Evolutionary conservation across 140 eudicot species (phyloP).

Genomic region (Bidens hawaiensis): DNA sequence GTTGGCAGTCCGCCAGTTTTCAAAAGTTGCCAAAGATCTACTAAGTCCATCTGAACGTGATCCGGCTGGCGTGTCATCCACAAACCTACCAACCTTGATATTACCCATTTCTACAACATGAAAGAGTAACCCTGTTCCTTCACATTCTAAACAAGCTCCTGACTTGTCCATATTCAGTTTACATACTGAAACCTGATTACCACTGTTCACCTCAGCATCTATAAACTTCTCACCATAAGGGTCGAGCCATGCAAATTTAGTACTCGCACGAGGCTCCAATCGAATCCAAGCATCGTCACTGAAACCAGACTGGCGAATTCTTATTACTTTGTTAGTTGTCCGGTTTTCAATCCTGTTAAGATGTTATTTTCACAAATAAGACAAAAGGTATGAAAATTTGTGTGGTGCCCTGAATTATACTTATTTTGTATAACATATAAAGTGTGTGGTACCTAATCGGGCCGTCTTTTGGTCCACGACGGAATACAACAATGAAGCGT

Average conservation of each 20-base stretch:
- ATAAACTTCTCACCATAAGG: conserved; percentile 73
- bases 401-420: neutral
- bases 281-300: conserved; percentile 58
- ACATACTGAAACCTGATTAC: conserved; percentile 27
- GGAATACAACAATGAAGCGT: conserved; percentile 84
- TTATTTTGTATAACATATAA: neutral
- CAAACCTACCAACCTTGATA: conserved; percentile 68
- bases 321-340: conserved; percentile 47
- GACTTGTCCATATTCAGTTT: conserved; percentile 54
- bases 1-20: conserved; percentile 44
- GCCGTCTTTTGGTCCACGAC: conserved; percentile 68
- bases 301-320: conserved; percentile 81
- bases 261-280: conserved; percentile 66
- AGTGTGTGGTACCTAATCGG: conserved; percentile 68
- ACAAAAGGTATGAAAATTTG: conserved; percentile 6
- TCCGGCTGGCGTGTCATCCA: conserved; percentile 35
- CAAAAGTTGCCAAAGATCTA: conserved; percentile 36
- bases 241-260: conserved; percentile 74
- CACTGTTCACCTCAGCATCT: conserved; percentile 46
- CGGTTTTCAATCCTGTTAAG: conserved; percentile 83
- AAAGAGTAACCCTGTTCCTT: conserved; percentile 43
- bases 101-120: conserved; percentile 64
- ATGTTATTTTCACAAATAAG: conserved; percentile 1
- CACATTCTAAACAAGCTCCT: conserved; percentile 44
- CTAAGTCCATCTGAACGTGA: conserved; percentile 36